Percentiles rank a stretch among this genome's conserved stretches.
phyloP scores from a whole-genome alignment of 2,329 filamentous ascomycete genomes.

The Ilyonectria sp. region DNA sequence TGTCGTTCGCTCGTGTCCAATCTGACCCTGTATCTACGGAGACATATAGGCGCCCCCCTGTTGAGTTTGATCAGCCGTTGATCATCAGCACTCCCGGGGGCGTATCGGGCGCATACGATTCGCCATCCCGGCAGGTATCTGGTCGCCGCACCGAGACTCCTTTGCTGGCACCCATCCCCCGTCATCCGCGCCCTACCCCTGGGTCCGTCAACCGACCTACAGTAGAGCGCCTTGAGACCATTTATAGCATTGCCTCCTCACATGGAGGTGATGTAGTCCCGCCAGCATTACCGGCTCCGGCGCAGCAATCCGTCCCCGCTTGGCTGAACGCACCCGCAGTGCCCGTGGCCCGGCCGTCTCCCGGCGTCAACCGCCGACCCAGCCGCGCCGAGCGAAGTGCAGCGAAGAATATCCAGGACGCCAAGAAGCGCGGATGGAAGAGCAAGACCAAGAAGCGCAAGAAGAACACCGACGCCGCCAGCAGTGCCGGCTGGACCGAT shows the following conservation, averaged over 20 bases:
- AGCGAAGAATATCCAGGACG: constrained; percentile 74
- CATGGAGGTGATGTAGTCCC: constrained; percentile 34
- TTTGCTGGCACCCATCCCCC: constrained; percentile 68
- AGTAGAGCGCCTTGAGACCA: constrained; percentile 69
- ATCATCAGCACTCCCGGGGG: constrained; percentile 74
- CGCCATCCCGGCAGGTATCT: constrained; percentile 55
- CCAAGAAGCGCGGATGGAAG: constrained; percentile 71
- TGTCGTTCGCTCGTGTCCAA: constrained; percentile 32
- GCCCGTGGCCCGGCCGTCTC: constrained; percentile 54
- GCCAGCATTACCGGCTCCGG: constrained; percentile 26
- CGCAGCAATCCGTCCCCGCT: constrained; percentile 46
- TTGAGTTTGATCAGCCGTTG: constrained; percentile 65
- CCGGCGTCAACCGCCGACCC: constrained; percentile 62
- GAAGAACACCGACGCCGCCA: constrained; percentile 58
- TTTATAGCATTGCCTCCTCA: constrained; percentile 59
- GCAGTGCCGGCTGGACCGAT: constrained; percentile 69
- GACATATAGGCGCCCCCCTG: constrained; percentile 25
- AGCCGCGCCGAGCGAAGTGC: constrained; percentile 74
- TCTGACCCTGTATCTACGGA: constrained; percentile 42
- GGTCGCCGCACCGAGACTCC: constrained; percentile 58
- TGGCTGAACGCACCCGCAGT: constrained; percentile 57
- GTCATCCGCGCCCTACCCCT: constrained; percentile 61
- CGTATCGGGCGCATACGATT: constrained; percentile 68
- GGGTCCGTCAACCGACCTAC: constrained; percentile 58
- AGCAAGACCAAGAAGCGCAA: constrained; percentile 58